Percentiles rank a stretch among this genome's conserved stretches.
phyloP scores from a whole-genome alignment of 1,139 yeast genomes.

The Suhomyces anneliseae region DNA sequence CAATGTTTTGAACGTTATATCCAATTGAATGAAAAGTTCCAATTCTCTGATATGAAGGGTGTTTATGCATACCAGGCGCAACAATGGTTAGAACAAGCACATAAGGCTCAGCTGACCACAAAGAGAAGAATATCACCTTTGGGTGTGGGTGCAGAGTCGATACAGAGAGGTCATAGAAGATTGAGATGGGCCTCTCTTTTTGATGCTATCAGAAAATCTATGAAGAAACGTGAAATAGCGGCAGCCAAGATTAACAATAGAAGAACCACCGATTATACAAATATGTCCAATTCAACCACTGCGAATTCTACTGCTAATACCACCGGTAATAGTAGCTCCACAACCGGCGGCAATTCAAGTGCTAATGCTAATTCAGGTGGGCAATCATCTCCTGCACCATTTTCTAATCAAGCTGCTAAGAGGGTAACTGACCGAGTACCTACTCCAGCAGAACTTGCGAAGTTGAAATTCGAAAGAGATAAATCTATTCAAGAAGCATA shows the following conservation, averaged over 20 bases:
- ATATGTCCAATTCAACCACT: conserved; percentile 15
- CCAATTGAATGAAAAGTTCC: conserved; percentile 86
- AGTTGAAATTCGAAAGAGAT: conserved; percentile 80
- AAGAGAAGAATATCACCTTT: conserved; percentile 87
- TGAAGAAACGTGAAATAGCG: conserved; percentile 76
- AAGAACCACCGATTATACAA: conserved; percentile 38
- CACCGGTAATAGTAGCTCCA: conserved; percentile 4
- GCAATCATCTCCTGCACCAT: not conserved
- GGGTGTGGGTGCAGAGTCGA: conserved; percentile 88
- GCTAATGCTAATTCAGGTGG: not conserved
- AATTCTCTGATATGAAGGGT: conserved; percentile 84
- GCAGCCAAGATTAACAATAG: conserved; percentile 37
- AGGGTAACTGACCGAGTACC: conserved; percentile 49
- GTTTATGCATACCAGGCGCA: conserved; percentile 81
- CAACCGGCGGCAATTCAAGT: conserved; percentile 1
- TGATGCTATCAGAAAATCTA: conserved; percentile 89
- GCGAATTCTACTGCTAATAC: not conserved
- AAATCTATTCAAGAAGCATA: conserved; percentile 77
- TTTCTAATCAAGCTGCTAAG: conserved; percentile 14
- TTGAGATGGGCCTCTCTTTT: conserved; percentile 96
- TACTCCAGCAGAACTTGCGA: conserved; percentile 80
- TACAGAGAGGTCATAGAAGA: conserved; percentile 88
- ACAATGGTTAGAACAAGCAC: conserved; percentile 90
- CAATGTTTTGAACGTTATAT: conserved; percentile 96
- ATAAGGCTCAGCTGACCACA: conserved; percentile 81